Conservation (phyloP, 345 rosid species). For the Bruguiera parviflora region DNA sequence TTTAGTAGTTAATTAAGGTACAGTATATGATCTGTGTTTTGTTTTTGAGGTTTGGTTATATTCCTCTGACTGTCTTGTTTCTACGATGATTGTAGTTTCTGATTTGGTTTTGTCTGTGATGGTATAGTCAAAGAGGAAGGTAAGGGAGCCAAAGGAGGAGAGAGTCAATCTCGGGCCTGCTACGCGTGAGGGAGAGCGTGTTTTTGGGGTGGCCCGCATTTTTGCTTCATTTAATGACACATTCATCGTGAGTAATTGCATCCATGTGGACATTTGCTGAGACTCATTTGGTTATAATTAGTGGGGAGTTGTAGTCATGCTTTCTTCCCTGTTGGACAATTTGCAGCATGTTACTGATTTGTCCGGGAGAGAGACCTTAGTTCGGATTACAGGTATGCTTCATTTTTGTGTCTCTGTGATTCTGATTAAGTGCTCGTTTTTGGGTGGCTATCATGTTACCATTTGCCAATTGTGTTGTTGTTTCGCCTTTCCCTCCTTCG, state of each 20-base stretch:
- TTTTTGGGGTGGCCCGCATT: conserved; percentile 82
- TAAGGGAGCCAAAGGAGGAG: conserved; percentile 85
- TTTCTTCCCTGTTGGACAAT: not conserved
- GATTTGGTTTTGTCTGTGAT: not conserved
- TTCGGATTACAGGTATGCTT: conserved; percentile 73
- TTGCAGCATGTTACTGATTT: conserved; percentile 86
- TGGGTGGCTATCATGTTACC: not conserved
- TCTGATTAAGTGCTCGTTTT: not conserved
- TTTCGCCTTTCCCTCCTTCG: too few species aligned
- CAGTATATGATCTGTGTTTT: not conserved
- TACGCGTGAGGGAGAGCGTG: conserved; percentile 73
- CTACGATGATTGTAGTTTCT: not conserved
- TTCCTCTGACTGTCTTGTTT: not conserved
- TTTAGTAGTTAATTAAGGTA: too few species aligned
- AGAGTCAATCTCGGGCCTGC: conserved; percentile 74
- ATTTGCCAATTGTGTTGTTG: too few species aligned
- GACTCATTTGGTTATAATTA: not conserved
- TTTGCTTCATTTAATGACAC: conserved; percentile 92
- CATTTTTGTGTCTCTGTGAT: not conserved
- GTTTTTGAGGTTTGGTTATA: not conserved
- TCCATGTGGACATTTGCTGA: not conserved
- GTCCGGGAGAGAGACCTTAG: conserved; percentile 89
- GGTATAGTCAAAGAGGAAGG: conserved; percentile 64
- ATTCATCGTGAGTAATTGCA: conserved; percentile 55
- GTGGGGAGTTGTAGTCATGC: not conserved